Percentiles rank a stretch among this genome's conserved stretches.
Conservation (phyloP, 2,329 filamentous ascomycete species). For the Furcasterigmium sp. region DNA sequence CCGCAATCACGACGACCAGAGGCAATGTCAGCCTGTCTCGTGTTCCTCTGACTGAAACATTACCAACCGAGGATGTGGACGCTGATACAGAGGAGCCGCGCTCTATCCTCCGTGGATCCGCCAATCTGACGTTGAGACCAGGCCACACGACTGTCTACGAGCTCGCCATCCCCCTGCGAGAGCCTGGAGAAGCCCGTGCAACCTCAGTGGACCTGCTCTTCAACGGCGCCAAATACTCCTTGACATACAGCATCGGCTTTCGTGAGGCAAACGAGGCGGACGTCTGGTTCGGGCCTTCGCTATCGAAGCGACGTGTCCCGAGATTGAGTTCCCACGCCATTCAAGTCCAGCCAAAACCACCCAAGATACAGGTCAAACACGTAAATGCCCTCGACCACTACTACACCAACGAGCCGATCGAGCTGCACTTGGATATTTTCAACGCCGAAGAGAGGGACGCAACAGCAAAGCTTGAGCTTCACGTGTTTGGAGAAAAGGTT, state of each 20-base stretch:
- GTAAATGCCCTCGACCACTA: slow-evolving; percentile 63
- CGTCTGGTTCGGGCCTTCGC: slow-evolving; percentile 45
- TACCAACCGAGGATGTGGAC: neutral
- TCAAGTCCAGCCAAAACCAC: slow-evolving; percentile 79
- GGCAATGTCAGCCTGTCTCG: slow-evolving; percentile 16
- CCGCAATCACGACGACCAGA: slow-evolving; percentile 7
- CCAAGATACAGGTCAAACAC: slow-evolving; percentile 76
- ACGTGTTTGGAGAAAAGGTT: slow-evolving; percentile 54
- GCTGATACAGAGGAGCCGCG: slow-evolving; percentile 16
- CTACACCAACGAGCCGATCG: slow-evolving; percentile 77
- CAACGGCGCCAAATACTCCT: slow-evolving; percentile 58
- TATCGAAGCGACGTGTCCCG: slow-evolving; percentile 38
- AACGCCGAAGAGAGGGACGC: slow-evolving; percentile 84
- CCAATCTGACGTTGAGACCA: slow-evolving; percentile 60
- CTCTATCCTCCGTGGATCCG: slow-evolving; percentile 17
- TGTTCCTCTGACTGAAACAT: slow-evolving; percentile 18
- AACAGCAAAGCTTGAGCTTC: slow-evolving; percentile 63
- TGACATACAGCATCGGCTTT: slow-evolving; percentile 60
- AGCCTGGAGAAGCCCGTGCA: slow-evolving; percentile 72
- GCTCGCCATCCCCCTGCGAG: slow-evolving; percentile 68
- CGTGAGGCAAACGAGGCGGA: slow-evolving; percentile 32
- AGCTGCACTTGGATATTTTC: slow-evolving; percentile 61
- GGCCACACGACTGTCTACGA: slow-evolving; percentile 66
- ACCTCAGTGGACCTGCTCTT: slow-evolving; percentile 58
- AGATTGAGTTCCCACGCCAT: slow-evolving; percentile 51